These are phyloP conservation scores for Pisolithus tinctorius DNA, from an alignment of 768 basidiomycete genomes.

Conservation along the genomic window DNA sequence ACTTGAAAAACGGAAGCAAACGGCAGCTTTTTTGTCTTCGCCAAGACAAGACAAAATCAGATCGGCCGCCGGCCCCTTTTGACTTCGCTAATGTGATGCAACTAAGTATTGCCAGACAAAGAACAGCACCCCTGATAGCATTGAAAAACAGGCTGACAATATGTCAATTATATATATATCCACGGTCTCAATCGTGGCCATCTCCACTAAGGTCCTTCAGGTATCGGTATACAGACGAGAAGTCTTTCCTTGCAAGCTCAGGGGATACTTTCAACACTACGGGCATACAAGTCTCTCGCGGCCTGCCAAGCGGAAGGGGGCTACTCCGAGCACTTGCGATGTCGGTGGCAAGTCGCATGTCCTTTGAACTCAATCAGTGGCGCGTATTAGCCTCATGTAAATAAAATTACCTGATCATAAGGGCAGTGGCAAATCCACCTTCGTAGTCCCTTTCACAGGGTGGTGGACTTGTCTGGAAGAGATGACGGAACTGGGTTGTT, in stretches of 20 bases:
- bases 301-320: slow-evolving; percentile 57
- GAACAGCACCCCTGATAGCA: no score
- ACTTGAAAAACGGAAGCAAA: neutral
- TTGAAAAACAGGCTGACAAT: neutral
- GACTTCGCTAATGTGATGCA: no score
- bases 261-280: slow-evolving; percentile 47
- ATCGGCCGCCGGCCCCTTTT: neutral
- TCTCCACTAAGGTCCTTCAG: slow-evolving; percentile 30
- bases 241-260: slow-evolving; percentile 64
- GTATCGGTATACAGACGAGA: slow-evolving; percentile 73
- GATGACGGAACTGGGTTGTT: slow-evolving; percentile 86
- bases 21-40: no score
- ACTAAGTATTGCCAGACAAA: neutral
- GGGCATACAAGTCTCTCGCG: slow-evolving; percentile 56
- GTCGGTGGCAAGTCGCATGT: slow-evolving; percentile 74
- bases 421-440: slow-evolving; percentile 75
- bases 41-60: neutral
- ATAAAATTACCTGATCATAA: slow-evolving; percentile 66
- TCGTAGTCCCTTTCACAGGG: slow-evolving; percentile 81
- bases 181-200: neutral
- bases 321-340: slow-evolving; percentile 45
- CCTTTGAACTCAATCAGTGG: slow-evolving; percentile 37
- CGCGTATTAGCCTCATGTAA: neutral
- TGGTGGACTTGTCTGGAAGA: slow-evolving; percentile 61
- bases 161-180: neutral